Percentiles rank a stretch among this genome's conserved stretches.
These are phyloP conservation scores for Capronia americana DNA, from an alignment of 2,329 filamentous ascomycete species.

Conservation along the genomic window DNA sequence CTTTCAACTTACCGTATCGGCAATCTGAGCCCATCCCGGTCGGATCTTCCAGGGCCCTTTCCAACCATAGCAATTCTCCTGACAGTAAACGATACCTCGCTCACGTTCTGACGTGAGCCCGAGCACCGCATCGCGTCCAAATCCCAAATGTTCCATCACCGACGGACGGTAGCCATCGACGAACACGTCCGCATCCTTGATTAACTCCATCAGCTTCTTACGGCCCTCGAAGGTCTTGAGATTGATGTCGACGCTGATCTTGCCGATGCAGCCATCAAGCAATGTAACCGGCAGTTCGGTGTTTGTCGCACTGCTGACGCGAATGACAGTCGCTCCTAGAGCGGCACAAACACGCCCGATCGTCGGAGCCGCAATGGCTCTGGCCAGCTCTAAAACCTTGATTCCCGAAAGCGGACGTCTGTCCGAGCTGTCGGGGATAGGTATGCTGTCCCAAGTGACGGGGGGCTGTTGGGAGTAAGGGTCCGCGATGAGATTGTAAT, in stretches of 20 bases:
- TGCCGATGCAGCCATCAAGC: constrained; percentile 1
- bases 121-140: constrained; percentile 54
- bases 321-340: constrained; percentile 55
- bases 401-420: constrained; percentile 52
- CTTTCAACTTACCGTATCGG: constrained; percentile 48
- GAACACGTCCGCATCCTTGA: constrained; percentile 59
- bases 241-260: constrained; percentile 57
- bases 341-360: constrained; percentile 50
- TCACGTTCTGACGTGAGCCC: constrained; percentile 48
- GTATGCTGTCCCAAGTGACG: constrained; percentile 1
- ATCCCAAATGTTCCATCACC: constrained; percentile 64
- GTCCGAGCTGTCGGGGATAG: too few relatives aligned
- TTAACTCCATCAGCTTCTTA: constrained; percentile 48
- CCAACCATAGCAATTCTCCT: constrained; percentile 60
- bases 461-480: not conserved
- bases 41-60: constrained; percentile 47
- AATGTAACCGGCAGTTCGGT: not conserved
- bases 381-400: constrained; percentile 57
- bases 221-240: constrained; percentile 44
- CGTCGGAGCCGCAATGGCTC: constrained; percentile 54
- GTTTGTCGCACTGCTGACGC: constrained; percentile 47
- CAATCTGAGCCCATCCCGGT: constrained; percentile 60
- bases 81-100: constrained; percentile 56
- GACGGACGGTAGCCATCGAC: constrained; percentile 59
- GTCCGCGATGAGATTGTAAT: not conserved